Evolutionary conservation across 192 early-diverging fungal species (phyloP).

Genomic region (Mortierella hygrophila): DNA sequence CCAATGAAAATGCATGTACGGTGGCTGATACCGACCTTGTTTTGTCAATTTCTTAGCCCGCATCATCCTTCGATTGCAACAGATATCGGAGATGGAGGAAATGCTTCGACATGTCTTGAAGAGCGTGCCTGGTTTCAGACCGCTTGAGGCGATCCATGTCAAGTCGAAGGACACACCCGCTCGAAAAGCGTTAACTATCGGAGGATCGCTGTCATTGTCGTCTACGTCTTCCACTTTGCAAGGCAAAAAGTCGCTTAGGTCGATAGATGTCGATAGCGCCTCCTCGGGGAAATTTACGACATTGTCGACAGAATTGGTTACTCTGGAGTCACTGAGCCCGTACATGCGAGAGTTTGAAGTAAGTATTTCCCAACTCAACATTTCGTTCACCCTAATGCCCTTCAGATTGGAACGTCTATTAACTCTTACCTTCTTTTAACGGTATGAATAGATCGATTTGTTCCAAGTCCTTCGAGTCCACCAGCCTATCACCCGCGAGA

Average conservation of each 20-base stretch:
- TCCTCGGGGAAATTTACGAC: background rate
- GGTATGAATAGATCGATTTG: conserved; percentile 20
- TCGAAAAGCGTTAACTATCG: background rate
- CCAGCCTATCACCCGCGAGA: conserved; percentile 29
- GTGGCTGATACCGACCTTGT: background rate
- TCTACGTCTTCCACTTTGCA: conserved; percentile 3
- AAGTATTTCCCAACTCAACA: background rate
- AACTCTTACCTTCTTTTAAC: background rate
- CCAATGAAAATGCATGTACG: background rate
- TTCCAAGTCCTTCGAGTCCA: conserved; percentile 49
- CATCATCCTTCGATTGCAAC: conserved; percentile 57
- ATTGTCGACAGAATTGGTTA: conserved; percentile 5
- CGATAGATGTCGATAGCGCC: conserved; percentile 11
- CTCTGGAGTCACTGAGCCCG: conserved; percentile 41
- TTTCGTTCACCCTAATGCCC: background rate
- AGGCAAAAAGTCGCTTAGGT: background rate
- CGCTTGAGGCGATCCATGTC: conserved; percentile 52
- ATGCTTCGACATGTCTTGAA: conserved; percentile 52
- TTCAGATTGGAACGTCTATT: background rate
- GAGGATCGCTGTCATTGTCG: background rate
- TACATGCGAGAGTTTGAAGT: conserved; percentile 57
- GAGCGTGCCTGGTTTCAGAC: conserved; percentile 46
- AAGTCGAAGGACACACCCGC: conserved; percentile 13
- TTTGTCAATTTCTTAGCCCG: conserved; percentile 19
- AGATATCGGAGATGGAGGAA: conserved; percentile 57